Percentiles rank a stretch among this genome's conserved stretches.
Conservation (phyloP, 257 asterid genomes). For the Ligustrum vulgare region DNA sequence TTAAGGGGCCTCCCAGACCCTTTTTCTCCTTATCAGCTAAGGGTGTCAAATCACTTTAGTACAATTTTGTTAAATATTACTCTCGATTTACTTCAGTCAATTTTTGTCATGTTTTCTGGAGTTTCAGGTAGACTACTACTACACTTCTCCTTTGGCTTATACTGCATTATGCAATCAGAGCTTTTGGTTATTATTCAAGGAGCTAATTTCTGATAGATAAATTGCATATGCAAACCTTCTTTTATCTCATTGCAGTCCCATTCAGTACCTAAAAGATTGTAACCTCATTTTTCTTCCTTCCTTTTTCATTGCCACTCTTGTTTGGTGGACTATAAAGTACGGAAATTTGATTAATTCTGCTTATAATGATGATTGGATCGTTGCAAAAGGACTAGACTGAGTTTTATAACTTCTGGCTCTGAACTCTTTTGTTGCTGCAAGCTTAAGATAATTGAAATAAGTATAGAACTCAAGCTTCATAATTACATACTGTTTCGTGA, state of each 20-base stretch:
- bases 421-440: background rate
- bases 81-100: background rate
- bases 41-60: background rate
- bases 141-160: background rate
- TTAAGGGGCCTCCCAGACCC: background rate
- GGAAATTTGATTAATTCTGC: background rate
- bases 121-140: background rate
- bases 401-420: background rate
- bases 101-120: background rate
- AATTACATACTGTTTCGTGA: constrained; percentile 8
- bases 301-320: background rate
- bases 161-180: background rate
- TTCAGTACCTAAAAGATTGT: background rate
- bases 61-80: background rate
- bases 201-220: background rate
- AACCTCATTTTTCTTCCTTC: background rate
- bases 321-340: background rate
- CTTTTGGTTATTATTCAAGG: background rate
- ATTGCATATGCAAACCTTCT: background rate
- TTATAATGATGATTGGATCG: background rate
- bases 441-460: background rate
- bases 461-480: background rate
- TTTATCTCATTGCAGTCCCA: background rate
- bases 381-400: background rate
- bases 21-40: background rate